Conservation (phyloP, 192 early-diverging fungal species). For the Physocladia obscura region DNA sequence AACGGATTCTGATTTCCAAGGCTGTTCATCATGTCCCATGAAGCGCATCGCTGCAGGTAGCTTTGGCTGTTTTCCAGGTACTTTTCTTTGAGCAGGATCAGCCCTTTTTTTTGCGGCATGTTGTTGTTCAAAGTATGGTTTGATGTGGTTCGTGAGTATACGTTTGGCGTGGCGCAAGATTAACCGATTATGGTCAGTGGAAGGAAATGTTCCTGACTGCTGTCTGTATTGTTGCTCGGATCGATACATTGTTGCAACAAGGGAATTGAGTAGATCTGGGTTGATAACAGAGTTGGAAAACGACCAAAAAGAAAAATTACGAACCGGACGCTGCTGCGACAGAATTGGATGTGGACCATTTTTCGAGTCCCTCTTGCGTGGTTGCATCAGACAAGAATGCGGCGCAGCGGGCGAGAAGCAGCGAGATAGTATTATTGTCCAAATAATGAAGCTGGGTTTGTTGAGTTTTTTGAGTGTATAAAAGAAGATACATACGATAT, state of each 20-base stretch:
- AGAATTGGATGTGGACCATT: too few relatives aligned
- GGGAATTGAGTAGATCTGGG: not conserved
- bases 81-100: too few relatives aligned
- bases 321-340: not conserved
- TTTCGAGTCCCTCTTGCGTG: not conserved
- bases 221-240: not conserved
- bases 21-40: slow-evolving; percentile 20
- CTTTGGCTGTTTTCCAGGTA: not conserved
- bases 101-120: not conserved
- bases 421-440: too few relatives aligned
- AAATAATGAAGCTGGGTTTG: too few relatives aligned
- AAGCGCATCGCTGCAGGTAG: not conserved
- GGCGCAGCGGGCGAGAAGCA: too few relatives aligned
- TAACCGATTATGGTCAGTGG: not conserved
- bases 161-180: slow-evolving; percentile 5
- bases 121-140: slow-evolving; percentile 30
- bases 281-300: not conserved
- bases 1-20: slow-evolving; percentile 32
- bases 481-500: too few relatives aligned
- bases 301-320: not conserved
- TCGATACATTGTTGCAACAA: not conserved
- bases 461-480: too few relatives aligned
- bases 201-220: not conserved
- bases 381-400: not conserved
- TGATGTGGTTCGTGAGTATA: slow-evolving; percentile 22